Conservation (phyloP, 257 asterid genomes). For the Capsicum chinense region DNA sequence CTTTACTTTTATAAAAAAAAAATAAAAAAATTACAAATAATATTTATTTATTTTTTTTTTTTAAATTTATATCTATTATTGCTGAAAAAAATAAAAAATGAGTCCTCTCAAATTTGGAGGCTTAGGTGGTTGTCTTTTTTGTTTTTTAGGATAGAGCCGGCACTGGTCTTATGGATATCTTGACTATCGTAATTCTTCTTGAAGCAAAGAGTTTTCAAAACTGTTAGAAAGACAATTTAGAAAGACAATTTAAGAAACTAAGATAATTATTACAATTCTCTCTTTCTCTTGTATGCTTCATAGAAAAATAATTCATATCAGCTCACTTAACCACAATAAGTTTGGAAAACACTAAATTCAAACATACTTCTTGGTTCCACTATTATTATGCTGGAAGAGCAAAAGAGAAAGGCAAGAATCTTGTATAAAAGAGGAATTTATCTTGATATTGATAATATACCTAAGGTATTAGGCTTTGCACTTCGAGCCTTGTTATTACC, state of each 20-base stretch:
- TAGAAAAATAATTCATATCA: not conserved
- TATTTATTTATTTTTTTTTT: too few relatives aligned
- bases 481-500: not conserved
- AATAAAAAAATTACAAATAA: too few relatives aligned
- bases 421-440: conserved; percentile 5
- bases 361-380: not conserved
- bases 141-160: too few relatives aligned
- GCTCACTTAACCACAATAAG: not conserved
- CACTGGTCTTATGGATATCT: not conserved
- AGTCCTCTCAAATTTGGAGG: too few relatives aligned
- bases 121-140: too few relatives aligned
- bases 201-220: not conserved
- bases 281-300: not conserved
- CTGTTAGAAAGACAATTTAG: not conserved
- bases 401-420: not conserved
- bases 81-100: too few relatives aligned
- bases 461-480: not conserved
- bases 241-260: not conserved
- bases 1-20: too few relatives aligned
- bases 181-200: not conserved
- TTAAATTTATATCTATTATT: too few relatives aligned
- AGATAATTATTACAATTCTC: not conserved
- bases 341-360: not conserved
- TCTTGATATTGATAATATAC: not conserved
- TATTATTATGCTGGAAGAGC: not conserved